Conservation (phyloP, 2,329 filamentous ascomycete genomes). For the Phyllosticta citrichinensis region DNA sequence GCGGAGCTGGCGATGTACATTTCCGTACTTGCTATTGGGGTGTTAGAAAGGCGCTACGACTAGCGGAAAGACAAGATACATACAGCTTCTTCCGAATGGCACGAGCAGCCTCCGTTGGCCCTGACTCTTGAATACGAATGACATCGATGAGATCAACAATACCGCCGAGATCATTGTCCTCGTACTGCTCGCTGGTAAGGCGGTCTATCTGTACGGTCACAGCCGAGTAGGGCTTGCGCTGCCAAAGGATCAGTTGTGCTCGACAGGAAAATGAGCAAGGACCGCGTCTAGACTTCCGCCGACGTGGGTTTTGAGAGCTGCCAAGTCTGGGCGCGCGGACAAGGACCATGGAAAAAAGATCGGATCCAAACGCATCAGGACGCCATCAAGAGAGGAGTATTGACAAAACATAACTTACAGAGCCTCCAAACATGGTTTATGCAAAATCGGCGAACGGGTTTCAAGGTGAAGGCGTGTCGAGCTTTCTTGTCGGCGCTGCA, state of each 20-base stretch:
- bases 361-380: too few relatives aligned
- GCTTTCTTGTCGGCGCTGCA: background rate
- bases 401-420: background rate
- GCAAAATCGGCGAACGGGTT: background rate
- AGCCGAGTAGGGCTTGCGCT: slow-evolving; percentile 81
- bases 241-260: slow-evolving; percentile 1
- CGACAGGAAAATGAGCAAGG: background rate
- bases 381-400: too few relatives aligned
- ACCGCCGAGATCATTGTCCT: slow-evolving; percentile 83
- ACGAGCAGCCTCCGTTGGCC: slow-evolving; percentile 79
- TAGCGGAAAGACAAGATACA: slow-evolving; percentile 19
- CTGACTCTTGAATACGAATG: slow-evolving; percentile 77
- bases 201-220: slow-evolving; percentile 88
- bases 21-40: slow-evolving; percentile 70
- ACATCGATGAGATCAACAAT: slow-evolving; percentile 93
- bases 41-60: background rate
- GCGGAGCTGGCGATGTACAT: slow-evolving; percentile 80
- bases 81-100: slow-evolving; percentile 91
- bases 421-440: slow-evolving; percentile 3
- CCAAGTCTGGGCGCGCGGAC: background rate
- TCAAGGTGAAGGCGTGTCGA: too few relatives aligned
- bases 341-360: background rate
- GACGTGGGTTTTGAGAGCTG: background rate
- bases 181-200: slow-evolving; percentile 78
- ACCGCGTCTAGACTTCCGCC: too few relatives aligned